Evolutionary conservation across 2,329 filamentous ascomycete genomes (phyloP).

Genomic region (Fusarium napiforme): DNA sequence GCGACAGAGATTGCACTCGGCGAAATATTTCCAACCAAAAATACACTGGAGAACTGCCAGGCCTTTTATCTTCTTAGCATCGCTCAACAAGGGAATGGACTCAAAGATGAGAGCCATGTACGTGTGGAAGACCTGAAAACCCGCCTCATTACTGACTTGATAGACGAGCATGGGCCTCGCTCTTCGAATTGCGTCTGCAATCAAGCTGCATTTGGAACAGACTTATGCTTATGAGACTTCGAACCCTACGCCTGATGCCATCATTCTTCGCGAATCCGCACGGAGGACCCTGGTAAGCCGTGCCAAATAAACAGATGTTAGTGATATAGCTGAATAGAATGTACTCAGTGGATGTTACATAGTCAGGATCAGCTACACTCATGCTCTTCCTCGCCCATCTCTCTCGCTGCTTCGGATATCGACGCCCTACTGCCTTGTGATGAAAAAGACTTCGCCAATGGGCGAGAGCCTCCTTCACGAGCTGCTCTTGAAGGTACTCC

Average conservation of each 20-base stretch:
- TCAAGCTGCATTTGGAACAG: slow-evolving; percentile 67
- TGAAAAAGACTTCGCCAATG: slow-evolving; percentile 62
- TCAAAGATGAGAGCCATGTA: slow-evolving; percentile 65
- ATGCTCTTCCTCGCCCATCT: slow-evolving; percentile 61
- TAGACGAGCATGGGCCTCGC: slow-evolving; percentile 68
- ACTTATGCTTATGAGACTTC: slow-evolving; percentile 55
- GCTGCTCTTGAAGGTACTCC: slow-evolving; percentile 65
- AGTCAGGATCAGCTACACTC: slow-evolving; percentile 68
- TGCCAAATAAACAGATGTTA: not conserved
- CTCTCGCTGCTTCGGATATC: slow-evolving; percentile 63
- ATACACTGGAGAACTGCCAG: slow-evolving; percentile 65
- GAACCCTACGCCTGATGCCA: slow-evolving; percentile 56
- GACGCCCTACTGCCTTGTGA: slow-evolving; percentile 64
- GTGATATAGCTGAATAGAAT: slow-evolving; percentile 4
- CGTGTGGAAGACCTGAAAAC: slow-evolving; percentile 38
- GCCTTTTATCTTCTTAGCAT: slow-evolving; percentile 69
- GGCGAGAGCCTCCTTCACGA: slow-evolving; percentile 59
- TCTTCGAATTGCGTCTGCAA: slow-evolving; percentile 65
- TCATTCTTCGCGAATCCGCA: slow-evolving; percentile 65
- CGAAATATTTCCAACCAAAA: slow-evolving; percentile 61
- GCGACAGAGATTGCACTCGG: slow-evolving; percentile 59
- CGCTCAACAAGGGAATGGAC: slow-evolving; percentile 67
- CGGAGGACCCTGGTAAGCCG: slow-evolving; percentile 63
- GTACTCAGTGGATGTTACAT: slow-evolving; percentile 66
- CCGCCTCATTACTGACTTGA: not conserved